Evolutionary conservation across 2,329 filamentous ascomycete genomes (phyloP).

Genomic region (Plectosphaerella cucumerina): DNA sequence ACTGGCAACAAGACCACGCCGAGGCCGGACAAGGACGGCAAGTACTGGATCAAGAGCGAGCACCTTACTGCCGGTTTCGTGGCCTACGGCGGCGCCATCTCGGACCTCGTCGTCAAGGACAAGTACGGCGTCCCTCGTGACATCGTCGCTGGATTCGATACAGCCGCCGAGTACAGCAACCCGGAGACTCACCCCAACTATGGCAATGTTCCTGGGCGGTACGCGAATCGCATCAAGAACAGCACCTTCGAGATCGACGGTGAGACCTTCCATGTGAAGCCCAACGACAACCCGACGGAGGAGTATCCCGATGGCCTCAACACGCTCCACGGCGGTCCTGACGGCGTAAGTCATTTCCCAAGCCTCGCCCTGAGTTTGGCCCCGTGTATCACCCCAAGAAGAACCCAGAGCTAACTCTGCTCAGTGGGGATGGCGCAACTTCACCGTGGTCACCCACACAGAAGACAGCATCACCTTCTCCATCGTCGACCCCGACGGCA

Average conservation of each 20-base stretch:
- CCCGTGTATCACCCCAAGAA: too few species aligned
- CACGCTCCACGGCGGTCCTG: constrained; percentile 65
- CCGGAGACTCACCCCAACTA: constrained; percentile 67
- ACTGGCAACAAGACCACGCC: constrained; percentile 15
- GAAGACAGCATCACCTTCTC: constrained; percentile 68
- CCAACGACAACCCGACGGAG: constrained; percentile 59
- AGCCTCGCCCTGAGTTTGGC: too few species aligned
- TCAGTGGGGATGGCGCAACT: constrained; percentile 71
- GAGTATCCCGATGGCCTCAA: constrained; percentile 50
- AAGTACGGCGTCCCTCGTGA: constrained; percentile 65
- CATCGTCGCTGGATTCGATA: constrained; percentile 71
- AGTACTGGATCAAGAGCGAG: constrained; percentile 67
- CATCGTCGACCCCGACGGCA: constrained; percentile 67
- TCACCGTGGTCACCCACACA: constrained; percentile 67
- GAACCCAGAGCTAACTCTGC: too few species aligned
- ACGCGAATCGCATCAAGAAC: constrained; percentile 80
- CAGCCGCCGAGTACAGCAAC: constrained; percentile 64
- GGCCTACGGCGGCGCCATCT: constrained; percentile 69
- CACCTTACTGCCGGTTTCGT: constrained; percentile 68
- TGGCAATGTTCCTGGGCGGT: constrained; percentile 69
- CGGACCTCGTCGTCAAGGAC: constrained; percentile 68
- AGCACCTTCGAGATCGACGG: constrained; percentile 67
- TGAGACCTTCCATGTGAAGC: constrained; percentile 49
- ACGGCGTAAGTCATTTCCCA: constrained; percentile 48
- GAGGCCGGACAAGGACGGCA: constrained; percentile 54